phyloP scores from a whole-genome alignment of 2,329 filamentous ascomycete genomes.

The Diaporthe eres region DNA sequence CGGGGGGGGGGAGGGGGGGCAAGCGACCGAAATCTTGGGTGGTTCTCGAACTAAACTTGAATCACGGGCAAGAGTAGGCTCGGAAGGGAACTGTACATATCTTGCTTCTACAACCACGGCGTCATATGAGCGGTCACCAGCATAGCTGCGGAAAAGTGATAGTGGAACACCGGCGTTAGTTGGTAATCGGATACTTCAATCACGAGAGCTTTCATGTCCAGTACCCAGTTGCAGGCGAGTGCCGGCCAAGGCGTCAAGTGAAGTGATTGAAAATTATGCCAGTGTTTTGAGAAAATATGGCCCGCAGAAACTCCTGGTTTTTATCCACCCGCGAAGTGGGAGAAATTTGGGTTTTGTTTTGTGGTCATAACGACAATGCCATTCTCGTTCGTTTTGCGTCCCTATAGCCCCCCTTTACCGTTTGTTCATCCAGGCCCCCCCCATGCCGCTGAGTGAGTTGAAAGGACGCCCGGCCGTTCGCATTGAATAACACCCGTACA shows the following conservation, averaged over 20 bases:
- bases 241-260: neutral
- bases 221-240: neutral
- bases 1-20: neutral
- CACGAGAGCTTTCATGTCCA: constrained; percentile 4
- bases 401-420: constrained; percentile 13
- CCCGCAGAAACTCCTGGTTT: constrained; percentile 29
- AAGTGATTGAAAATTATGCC: constrained; percentile 31
- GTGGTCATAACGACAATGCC: constrained; percentile 37
- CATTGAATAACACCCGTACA: constrained; percentile 25
- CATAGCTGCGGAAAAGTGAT: constrained; percentile 33
- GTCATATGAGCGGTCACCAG: constrained; percentile 30
- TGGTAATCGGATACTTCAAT: neutral
- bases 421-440: constrained; percentile 9
- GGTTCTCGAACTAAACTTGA: neutral
- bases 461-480: constrained; percentile 27
- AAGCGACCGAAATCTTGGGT: neutral
- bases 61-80: neutral
- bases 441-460: constrained; percentile 24
- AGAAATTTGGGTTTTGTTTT: neutral
- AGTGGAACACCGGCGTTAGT: constrained; percentile 15
- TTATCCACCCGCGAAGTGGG: constrained; percentile 20
- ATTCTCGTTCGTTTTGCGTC: constrained; percentile 35
- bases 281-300: constrained; percentile 22
- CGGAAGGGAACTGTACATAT: constrained; percentile 29
- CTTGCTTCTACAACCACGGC: constrained; percentile 28